Evolutionary conservation across 1,284 basidiomycete species (phyloP).

Genomic region (Cutaneotrichosporon arboriforme): DNA sequence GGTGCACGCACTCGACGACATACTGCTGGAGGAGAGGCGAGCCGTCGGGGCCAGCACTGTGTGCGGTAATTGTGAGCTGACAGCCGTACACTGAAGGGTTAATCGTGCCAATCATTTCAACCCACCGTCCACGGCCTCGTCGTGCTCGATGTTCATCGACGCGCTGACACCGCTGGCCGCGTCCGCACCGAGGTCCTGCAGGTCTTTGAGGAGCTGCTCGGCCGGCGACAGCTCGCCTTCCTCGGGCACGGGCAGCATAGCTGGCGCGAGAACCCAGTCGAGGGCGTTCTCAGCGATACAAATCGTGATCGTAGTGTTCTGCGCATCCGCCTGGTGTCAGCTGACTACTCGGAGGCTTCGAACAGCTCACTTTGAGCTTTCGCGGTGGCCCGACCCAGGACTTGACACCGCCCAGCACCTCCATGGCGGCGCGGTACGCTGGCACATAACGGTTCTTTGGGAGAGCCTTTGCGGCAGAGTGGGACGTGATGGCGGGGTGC

Average conservation of each 20-base stretch:
- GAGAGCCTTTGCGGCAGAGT: constrained; percentile 11
- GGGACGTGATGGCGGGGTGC: constrained; percentile 24
- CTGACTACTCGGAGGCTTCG: neutral
- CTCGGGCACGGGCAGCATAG: constrained; percentile 8
- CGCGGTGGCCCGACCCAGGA: constrained; percentile 24
- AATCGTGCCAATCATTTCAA: neutral
- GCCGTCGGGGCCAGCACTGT: neutral
- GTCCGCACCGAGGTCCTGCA: neutral
- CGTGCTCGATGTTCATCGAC: neutral
- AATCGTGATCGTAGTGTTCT: constrained; percentile 25
- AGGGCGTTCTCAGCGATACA: constrained; percentile 28
- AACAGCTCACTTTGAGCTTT: constrained; percentile 26
- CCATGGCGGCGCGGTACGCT: constrained; percentile 24
- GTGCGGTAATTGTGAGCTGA: constrained; percentile 5
- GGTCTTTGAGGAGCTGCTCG: neutral
- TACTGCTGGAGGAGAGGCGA: constrained; percentile 10
- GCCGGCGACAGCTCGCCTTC: neutral
- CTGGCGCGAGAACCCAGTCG: constrained; percentile 25
- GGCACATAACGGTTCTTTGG: constrained; percentile 22
- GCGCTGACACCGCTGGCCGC: neutral
- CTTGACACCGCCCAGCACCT: constrained; percentile 25
- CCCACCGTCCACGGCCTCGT: neutral
- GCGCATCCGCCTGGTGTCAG: constrained; percentile 29
- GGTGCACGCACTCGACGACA: constrained; percentile 6
- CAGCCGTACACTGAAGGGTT: constrained; percentile 13